phyloP scores from a whole-genome alignment of 2,329 filamentous ascomycete genomes.

The Penicillium sp. region DNA sequence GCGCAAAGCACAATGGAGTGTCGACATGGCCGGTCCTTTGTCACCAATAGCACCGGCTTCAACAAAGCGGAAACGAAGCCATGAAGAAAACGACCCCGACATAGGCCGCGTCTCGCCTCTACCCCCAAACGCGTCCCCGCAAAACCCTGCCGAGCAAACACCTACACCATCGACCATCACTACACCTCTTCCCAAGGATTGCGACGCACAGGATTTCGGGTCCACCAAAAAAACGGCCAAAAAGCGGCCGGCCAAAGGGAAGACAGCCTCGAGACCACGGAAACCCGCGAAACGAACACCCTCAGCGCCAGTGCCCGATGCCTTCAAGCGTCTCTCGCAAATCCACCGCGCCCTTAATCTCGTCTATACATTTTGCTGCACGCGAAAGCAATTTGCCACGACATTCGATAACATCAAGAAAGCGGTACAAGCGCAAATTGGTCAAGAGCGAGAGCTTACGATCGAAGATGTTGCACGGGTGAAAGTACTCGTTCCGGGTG shows the following conservation, averaged over 20 bases:
- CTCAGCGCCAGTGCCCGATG: conserved; percentile 66
- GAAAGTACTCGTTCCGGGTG: conserved; percentile 69
- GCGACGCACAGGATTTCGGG: background rate
- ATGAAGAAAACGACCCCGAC: conserved; percentile 5
- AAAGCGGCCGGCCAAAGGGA: conserved; percentile 8
- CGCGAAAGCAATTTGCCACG: conserved; percentile 85
- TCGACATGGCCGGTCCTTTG: conserved; percentile 23
- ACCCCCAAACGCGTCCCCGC: conserved; percentile 18
- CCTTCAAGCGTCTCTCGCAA: conserved; percentile 68
- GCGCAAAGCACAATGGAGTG: conserved; percentile 21
- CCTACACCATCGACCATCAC: background rate
- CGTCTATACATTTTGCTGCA: conserved; percentile 92
- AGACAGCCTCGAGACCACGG: conserved; percentile 10
- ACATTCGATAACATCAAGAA: conserved; percentile 85
- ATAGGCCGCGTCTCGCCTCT: background rate
- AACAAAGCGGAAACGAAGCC: conserved; percentile 22
- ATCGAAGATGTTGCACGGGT: conserved; percentile 80
- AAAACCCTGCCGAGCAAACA: background rate
- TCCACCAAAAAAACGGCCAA: background rate
- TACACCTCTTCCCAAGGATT: background rate
- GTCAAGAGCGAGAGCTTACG: conserved; percentile 55
- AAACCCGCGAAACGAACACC: conserved; percentile 24
- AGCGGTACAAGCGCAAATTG: conserved; percentile 78
- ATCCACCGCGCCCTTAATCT: conserved; percentile 83
- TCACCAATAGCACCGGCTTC: background rate